Conservation (phyloP, 208 protist genomes). For the Trypanosoma avium region DNA sequence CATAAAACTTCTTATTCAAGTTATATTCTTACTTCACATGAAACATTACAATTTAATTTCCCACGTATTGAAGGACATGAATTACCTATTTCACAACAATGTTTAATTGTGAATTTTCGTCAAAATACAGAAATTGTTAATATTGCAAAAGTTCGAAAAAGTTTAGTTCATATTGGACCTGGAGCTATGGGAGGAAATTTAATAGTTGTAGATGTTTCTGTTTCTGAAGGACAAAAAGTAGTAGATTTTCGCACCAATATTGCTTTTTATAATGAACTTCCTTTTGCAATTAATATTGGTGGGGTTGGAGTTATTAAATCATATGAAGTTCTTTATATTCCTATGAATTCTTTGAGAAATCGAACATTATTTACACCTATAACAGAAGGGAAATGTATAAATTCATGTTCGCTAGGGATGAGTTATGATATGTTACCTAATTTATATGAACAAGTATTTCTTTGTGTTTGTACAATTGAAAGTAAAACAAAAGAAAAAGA, state of each 20-base stretch:
- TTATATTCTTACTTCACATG: slow-evolving; percentile 15
- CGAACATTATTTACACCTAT: slow-evolving; percentile 35
- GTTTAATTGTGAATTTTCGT: slow-evolving; percentile 35
- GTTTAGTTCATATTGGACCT: slow-evolving; percentile 12
- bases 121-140: slow-evolving; percentile 17
- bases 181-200: slow-evolving; percentile 31
- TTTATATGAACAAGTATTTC: slow-evolving; percentile 40
- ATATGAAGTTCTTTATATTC: slow-evolving; percentile 17
- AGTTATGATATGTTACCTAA: slow-evolving; percentile 58
- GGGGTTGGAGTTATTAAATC: slow-evolving; percentile 29
- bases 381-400: slow-evolving; percentile 7
- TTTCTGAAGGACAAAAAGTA: slow-evolving; percentile 37
- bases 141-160: slow-evolving; percentile 16
- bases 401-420: slow-evolving; percentile 43
- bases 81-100: slow-evolving; percentile 47
- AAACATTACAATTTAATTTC: slow-evolving; percentile 62
- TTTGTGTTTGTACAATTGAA: slow-evolving; percentile 38
- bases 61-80: slow-evolving; percentile 60
- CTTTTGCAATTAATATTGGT: slow-evolving; percentile 33
- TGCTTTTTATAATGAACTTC: slow-evolving; percentile 51
- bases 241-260: slow-evolving; percentile 50
- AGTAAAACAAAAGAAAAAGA: background rate
- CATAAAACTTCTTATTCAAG: slow-evolving; percentile 13
- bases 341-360: slow-evolving; percentile 28
- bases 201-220: slow-evolving; percentile 52